phyloP scores from a whole-genome alignment of 1,284 basidiomycete species.

The Ceratobasidium papillatum region DNA sequence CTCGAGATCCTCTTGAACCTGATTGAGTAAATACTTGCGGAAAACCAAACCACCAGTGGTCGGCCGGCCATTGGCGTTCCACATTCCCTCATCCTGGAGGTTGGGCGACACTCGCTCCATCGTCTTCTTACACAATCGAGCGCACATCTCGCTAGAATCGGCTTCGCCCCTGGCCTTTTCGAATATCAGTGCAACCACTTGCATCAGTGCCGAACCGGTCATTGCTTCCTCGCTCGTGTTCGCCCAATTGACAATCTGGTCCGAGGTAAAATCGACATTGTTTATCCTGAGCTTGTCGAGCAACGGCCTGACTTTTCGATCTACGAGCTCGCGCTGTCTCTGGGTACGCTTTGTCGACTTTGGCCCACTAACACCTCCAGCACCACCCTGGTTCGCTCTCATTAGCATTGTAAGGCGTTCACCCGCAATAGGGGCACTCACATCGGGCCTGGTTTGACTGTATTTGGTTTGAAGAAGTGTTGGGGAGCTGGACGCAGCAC shows the following conservation, averaged over 20 bases:
- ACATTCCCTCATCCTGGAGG: conserved; percentile 87
- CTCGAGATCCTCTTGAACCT: conserved; percentile 70
- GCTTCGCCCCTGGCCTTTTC: conserved; percentile 98
- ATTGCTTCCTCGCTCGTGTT: conserved; percentile 93
- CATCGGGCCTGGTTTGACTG: too few relatives aligned
- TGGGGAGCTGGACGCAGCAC: conserved; percentile 56
- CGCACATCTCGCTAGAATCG: conserved; percentile 98
- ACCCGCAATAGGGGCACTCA: too few relatives aligned
- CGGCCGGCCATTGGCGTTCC: conserved; percentile 78
- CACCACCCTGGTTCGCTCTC: too few relatives aligned
- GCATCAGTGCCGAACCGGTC: conserved; percentile 91
- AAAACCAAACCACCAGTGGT: conserved; percentile 73
- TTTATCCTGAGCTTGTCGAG: conserved; percentile 98
- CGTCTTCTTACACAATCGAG: conserved; percentile 91
- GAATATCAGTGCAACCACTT: conserved; percentile 95
- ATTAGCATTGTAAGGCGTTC: too few relatives aligned
- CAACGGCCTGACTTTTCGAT: conserved; percentile 91
- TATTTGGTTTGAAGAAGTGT: too few relatives aligned
- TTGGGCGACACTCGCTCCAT: conserved; percentile 86
- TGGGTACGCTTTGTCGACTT: too few relatives aligned
- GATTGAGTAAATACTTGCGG: conserved; percentile 69
- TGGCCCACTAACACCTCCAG: not conserved
- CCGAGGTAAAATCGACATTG: conserved; percentile 94
- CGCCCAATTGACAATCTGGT: conserved; percentile 92
- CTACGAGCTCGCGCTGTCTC: too few relatives aligned